Percentiles rank a stretch among this genome's conserved stretches.
Evolutionary conservation across 768 basidiomycete species (phyloP).

Genomic region (Gloeophyllum trabeum): DNA sequence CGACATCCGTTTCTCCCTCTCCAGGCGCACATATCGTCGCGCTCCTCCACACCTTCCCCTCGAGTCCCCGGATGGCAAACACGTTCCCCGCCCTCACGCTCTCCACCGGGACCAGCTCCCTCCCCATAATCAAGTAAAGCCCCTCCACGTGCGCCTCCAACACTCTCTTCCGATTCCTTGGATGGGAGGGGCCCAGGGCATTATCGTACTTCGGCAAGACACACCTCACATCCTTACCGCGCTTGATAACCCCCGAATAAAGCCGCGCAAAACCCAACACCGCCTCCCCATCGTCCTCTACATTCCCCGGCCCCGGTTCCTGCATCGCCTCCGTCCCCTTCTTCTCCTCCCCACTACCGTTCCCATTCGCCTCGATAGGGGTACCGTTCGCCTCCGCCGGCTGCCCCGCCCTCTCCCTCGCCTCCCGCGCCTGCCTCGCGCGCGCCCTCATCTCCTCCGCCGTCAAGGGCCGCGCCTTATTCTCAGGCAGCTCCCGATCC

Average conservation of each 20-base stretch:
- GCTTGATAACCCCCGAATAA: slow-evolving; percentile 77
- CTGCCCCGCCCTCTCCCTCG: slow-evolving; percentile 14
- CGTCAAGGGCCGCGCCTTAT: slow-evolving; percentile 64
- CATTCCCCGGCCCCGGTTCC: slow-evolving; percentile 6
- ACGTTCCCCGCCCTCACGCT: slow-evolving; percentile 86
- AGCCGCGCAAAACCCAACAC: slow-evolving; percentile 89
- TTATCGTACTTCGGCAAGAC: slow-evolving; percentile 82
- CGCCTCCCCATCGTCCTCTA: slow-evolving; percentile 16
- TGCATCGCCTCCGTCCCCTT: slow-evolving; percentile 11
- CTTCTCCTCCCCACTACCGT: slow-evolving; percentile 12
- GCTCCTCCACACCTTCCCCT: slow-evolving; percentile 82
- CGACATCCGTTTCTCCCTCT: slow-evolving; percentile 16
- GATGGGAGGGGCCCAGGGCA: slow-evolving; percentile 48
- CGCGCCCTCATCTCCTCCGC: slow-evolving; percentile 74
- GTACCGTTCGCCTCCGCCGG: slow-evolving; percentile 7
- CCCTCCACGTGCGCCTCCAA: slow-evolving; percentile 52
- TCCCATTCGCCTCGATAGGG: slow-evolving; percentile 5
- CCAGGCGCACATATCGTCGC: slow-evolving; percentile 77
- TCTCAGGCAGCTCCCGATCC: slow-evolving; percentile 73
- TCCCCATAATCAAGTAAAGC: slow-evolving; percentile 96
- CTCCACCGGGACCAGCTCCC: slow-evolving; percentile 79
- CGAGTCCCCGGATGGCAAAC: slow-evolving; percentile 85
- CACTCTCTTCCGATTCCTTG: slow-evolving; percentile 56
- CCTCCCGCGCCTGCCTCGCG: slow-evolving; percentile 43
- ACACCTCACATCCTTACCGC: slow-evolving; percentile 54